A percentile compares a stretch with the other conserved stretches of the same genome.
phyloP scores from a whole-genome alignment of 345 rosid genomes.

The Brassica cretica region DNA sequence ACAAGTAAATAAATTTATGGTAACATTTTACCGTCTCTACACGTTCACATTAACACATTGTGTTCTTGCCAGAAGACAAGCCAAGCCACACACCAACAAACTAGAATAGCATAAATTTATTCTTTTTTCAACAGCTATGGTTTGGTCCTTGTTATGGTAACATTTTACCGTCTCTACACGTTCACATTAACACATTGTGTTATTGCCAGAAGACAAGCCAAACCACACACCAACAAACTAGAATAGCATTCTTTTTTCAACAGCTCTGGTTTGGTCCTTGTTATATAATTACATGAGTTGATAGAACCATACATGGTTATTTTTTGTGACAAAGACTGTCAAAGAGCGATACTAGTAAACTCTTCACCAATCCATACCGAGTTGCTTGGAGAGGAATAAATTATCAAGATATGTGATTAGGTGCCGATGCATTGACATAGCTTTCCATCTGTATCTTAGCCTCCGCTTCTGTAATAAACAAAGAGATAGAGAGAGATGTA shows the following conservation, averaged over 20 bases:
- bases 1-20: no score
- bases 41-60: no score
- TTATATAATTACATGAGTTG: slow-evolving; percentile 5
- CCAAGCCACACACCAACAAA: no score
- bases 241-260: not conserved
- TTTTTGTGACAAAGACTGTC: not conserved
- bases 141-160: not conserved
- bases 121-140: not conserved
- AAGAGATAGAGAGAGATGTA: not conserved
- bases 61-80: no score
- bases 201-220: no score
- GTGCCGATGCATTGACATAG: slow-evolving; percentile 56
- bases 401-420: slow-evolving; percentile 68
- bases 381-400: slow-evolving; percentile 61
- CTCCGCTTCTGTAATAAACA: slow-evolving; percentile 54
- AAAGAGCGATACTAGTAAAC: not conserved
- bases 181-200: no score
- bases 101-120: no score
- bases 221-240: no score
- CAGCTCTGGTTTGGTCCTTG: not conserved
- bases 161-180: no score
- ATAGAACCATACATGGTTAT: not conserved
- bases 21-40: no score
- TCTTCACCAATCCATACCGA: slow-evolving; percentile 89
- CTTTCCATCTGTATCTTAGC: slow-evolving; percentile 74